Base-by-base conservation (phyloP, 2,329 filamentous ascomycete genomes). In the Fusarium sp. region DNA sequence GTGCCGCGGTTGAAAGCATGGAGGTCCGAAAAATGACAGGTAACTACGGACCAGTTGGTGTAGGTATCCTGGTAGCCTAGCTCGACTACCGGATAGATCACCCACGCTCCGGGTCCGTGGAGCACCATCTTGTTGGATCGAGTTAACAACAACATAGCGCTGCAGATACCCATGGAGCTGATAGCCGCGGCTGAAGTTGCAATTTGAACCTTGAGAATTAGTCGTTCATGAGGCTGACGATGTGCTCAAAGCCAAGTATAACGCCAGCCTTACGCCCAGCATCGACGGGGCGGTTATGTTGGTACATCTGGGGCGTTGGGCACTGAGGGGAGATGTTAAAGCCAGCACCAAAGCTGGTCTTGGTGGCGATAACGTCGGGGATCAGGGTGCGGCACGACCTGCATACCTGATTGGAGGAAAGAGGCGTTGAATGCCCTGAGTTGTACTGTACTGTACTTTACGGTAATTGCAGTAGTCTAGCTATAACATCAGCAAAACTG, bases 51-150 rank as follows among this genome's bases (percentile, higher is more conserved):
- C 19, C 15, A 53, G 24, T 51, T 33, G 56, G 47, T 43, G 36
- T 24, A 53, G 33, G 21, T 53, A 53, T 64, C 19, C 19, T 19
- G 24, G 24, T 24, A 24, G 5, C 38, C 55, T 64, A 55, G 57
- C 59, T 62, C 53, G 44, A 36, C 57, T 53, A 31, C 28, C 28
- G 28, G 28, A 31, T 31, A 31, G 46, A 62, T 64, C 68, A 64
- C 53, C 72, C 70, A 74, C 52, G 45, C 52, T 70, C 72, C 72
- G 63, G 72, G 68, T 67, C 34, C 57, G 38, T 74, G 72, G 72
- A 60, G 63, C 57, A 54, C 36, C 57, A 51, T 53, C 47, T 42
- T 46, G 28, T 53, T 33, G 56, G 67, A 57, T 58, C 36, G 57
- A 60, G 54, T 21, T 43, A 62, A 43, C 47, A 55, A 46, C 42